A percentile compares a stretch with the other conserved stretches of the same genome.
These are phyloP conservation scores for Globisporangium spinosum DNA, from an alignment of 352 stramenopile species.

Conservation along the genomic window DNA sequence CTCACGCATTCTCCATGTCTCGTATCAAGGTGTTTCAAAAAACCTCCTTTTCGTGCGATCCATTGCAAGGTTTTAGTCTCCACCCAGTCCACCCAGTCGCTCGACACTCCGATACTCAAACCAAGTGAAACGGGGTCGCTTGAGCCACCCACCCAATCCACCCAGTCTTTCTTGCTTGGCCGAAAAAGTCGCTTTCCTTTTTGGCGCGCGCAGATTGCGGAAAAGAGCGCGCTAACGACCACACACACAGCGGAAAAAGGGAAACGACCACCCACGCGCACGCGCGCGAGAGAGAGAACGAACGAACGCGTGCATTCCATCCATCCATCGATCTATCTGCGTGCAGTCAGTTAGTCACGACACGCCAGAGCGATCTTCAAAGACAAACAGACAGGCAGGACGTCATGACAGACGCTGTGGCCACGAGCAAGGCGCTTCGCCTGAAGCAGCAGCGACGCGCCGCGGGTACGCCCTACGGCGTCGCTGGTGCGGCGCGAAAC, in stretches of 20 bases:
- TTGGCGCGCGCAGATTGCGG: slow-evolving; percentile 7
- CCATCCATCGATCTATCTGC: slow-evolving; percentile 3
- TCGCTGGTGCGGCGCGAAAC: slow-evolving; percentile 11
- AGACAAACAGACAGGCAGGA: not conserved
- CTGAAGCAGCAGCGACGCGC: slow-evolving; percentile 34
- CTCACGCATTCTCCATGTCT: not conserved
- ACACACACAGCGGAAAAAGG: slow-evolving; percentile 2
- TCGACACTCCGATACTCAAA: not conserved
- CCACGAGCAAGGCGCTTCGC: slow-evolving; percentile 10
- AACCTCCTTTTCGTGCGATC: not conserved
- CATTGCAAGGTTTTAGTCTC: not conserved
- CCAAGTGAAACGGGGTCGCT: not conserved
- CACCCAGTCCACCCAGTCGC: not conserved
- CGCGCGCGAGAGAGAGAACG: not conserved
- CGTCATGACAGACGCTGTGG: slow-evolving; percentile 9
- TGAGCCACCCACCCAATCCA: not conserved
- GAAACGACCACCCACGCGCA: not conserved
- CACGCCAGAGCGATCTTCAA: not conserved
- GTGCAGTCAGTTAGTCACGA: not conserved
- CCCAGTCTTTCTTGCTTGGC: not conserved
- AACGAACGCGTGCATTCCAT: slow-evolving; percentile 3
- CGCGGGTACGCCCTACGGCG: slow-evolving; percentile 35
- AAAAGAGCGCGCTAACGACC: slow-evolving; percentile 10
- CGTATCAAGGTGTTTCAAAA: not conserved
- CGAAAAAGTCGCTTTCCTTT: slow-evolving; percentile 3